Conservation (phyloP, 2,329 filamentous ascomycete genomes). For the Fusarium buharicum region DNA sequence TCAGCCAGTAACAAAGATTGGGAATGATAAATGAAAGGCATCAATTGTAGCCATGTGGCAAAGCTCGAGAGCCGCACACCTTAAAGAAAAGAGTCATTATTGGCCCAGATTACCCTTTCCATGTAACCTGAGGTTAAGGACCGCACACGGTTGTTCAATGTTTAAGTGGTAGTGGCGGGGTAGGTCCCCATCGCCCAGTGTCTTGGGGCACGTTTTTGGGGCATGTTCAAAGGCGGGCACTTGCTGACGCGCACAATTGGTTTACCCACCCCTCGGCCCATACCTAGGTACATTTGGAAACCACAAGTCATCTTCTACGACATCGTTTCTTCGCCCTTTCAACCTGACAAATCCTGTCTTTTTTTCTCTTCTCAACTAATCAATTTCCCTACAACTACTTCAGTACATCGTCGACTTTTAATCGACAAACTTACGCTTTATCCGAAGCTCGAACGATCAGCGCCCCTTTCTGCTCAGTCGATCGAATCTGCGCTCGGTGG, state of each 20-base stretch:
- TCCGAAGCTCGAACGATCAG: slow-evolving; percentile 4
- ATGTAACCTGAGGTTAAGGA: background rate
- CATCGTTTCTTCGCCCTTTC: slow-evolving; percentile 17
- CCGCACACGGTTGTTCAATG: slow-evolving; percentile 6
- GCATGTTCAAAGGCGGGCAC: slow-evolving; percentile 11
- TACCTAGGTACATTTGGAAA: slow-evolving; percentile 28
- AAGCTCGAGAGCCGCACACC: slow-evolving; percentile 45
- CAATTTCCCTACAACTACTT: background rate
- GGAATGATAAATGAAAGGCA: slow-evolving; percentile 36
- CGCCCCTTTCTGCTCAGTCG: slow-evolving; percentile 15
- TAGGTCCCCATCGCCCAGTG: slow-evolving; percentile 3
- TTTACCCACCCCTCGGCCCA: slow-evolving; percentile 34
- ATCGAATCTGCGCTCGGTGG: slow-evolving; percentile 35
- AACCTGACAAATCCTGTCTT: slow-evolving; percentile 20
- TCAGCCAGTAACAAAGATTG: background rate
- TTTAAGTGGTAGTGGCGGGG: slow-evolving; percentile 32
- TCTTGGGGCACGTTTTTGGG: slow-evolving; percentile 33
- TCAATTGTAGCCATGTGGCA: slow-evolving; percentile 37
- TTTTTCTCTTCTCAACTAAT: slow-evolving; percentile 4
- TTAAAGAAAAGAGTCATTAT: slow-evolving; percentile 38
- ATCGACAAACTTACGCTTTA: background rate
- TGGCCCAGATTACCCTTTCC: slow-evolving; percentile 34
- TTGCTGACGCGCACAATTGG: slow-evolving; percentile 45
- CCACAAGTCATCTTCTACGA: slow-evolving; percentile 25
- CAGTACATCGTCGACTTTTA: background rate